Percentiles rank a stretch among this genome's conserved stretches.
These are phyloP conservation scores for Hippophae gyantsensis DNA, from an alignment of 306 rosid genomes.

Conservation along the genomic window DNA sequence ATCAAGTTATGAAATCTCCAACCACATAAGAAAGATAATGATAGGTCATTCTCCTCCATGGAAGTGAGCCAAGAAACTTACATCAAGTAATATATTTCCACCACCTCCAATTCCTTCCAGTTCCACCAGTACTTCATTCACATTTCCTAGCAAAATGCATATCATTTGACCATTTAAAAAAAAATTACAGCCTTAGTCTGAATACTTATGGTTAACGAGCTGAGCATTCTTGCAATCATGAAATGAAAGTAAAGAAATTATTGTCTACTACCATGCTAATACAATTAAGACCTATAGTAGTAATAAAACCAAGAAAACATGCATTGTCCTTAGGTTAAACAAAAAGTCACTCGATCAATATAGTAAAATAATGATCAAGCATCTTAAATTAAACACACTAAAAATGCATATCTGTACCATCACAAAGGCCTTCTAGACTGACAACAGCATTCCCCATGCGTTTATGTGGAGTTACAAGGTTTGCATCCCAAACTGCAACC, in stretches of 20 bases:
- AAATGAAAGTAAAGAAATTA: neutral
- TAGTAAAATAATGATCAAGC: slow-evolving; percentile 14
- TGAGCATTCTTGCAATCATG: neutral
- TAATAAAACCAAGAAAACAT: too few relatives aligned
- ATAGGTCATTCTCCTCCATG: neutral
- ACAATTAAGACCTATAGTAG: too few relatives aligned
- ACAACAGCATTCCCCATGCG: slow-evolving; percentile 89
- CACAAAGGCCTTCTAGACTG: slow-evolving; percentile 65
- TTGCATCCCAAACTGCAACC: slow-evolving; percentile 99
- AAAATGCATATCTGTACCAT: slow-evolving; percentile 47
- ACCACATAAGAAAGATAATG: neutral
- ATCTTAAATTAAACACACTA: slow-evolving; percentile 12
- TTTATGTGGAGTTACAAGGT: slow-evolving; percentile 90
- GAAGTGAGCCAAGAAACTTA: slow-evolving; percentile 27
- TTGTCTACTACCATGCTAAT: neutral
- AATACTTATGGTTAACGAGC: neutral
- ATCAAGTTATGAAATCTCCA: neutral
- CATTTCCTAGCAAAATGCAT: slow-evolving; percentile 47
- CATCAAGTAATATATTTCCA: slow-evolving; percentile 81
- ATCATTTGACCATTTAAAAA: slow-evolving; percentile 11
- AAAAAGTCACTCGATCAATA: neutral
- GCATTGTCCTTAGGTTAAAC: neutral
- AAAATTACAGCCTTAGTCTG: slow-evolving; percentile 12
- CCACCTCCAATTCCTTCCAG: slow-evolving; percentile 99
- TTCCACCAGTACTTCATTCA: slow-evolving; percentile 67